These are phyloP conservation scores for Rubia balearica DNA, from an alignment of 305 asterid genomes.

Conservation along the genomic window DNA sequence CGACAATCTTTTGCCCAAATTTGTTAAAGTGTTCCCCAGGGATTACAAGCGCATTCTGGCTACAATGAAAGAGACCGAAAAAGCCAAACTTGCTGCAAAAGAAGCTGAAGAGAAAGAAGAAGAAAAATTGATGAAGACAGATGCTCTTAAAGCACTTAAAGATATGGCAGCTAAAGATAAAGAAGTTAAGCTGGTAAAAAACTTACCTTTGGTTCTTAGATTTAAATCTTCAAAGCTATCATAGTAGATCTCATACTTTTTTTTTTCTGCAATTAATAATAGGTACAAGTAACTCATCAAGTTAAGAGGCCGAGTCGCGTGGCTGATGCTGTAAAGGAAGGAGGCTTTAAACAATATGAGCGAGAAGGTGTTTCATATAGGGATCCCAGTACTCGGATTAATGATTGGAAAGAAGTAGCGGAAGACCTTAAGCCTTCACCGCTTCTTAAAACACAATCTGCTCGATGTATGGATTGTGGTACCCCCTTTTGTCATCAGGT, in stretches of 20 bases:
- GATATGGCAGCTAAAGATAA: conserved; percentile 51
- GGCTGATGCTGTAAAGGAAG: conserved; percentile 64
- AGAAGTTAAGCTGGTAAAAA: conserved; percentile 39
- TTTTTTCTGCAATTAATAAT: conserved; percentile 12
- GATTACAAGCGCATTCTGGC: conserved; percentile 81
- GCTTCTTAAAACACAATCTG: conserved; percentile 84
- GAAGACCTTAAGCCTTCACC: conserved; percentile 81
- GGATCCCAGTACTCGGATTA: conserved; percentile 69
- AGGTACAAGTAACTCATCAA: conserved; percentile 45
- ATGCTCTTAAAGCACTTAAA: conserved; percentile 97
- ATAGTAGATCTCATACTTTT: neutral
- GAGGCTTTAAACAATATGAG: conserved; percentile 91
- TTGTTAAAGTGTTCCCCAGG: conserved; percentile 89
- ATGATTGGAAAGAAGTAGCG: conserved; percentile 94
- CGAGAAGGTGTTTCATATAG: conserved; percentile 81
- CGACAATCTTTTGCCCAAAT: conserved; percentile 66
- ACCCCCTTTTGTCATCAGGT: conserved; percentile 99
- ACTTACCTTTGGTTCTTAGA: neutral
- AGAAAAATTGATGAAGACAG: conserved; percentile 53
- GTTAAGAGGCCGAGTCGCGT: conserved; percentile 67
- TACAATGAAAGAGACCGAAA: conserved; percentile 46
- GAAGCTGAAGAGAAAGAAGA: conserved; percentile 68
- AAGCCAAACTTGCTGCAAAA: conserved; percentile 37
- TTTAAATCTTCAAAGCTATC: conserved; percentile 4
- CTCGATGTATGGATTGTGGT: conserved; percentile 99